Evolutionary conservation across 805 yeast genomes (phyloP).

Genomic region (Huiozyma naganishii): DNA sequence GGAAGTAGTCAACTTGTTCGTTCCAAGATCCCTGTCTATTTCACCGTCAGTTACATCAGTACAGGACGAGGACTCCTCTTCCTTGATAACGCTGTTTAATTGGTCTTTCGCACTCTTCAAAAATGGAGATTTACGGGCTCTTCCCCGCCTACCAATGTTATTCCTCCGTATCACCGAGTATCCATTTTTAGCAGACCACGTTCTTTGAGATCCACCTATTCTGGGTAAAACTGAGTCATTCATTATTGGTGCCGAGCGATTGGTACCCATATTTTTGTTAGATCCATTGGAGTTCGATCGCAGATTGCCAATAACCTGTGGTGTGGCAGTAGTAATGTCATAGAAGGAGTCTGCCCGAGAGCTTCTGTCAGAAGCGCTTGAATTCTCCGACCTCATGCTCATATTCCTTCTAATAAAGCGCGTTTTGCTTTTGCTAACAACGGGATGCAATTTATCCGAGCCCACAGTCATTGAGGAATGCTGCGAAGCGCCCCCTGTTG

Average conservation of each 20-base stretch:
- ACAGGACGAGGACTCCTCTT: conserved; percentile 20
- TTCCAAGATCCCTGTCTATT: too few species aligned
- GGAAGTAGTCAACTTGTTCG: too few species aligned
- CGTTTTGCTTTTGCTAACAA: conserved; percentile 1
- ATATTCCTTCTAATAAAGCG: conserved; percentile 25
- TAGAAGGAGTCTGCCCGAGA: conserved; percentile 32
- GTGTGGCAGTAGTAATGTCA: conserved; percentile 29
- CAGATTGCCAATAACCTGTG: conserved; percentile 8
- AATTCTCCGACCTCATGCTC: conserved; percentile 30
- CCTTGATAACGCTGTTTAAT: conserved; percentile 23
- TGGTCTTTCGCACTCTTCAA: conserved; percentile 11
- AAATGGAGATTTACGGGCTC: conserved; percentile 16
- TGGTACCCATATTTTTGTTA: conserved; percentile 1
- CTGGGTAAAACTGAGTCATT: conserved; percentile 17
- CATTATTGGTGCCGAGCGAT: conserved; percentile 1
- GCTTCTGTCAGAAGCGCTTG: conserved; percentile 31
- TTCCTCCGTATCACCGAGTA: conserved; percentile 8
- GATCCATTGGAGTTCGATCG: background rate
- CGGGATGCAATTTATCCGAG: background rate
- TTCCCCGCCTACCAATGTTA: conserved; percentile 10
- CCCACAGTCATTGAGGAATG: conserved; percentile 5
- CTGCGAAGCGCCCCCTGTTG: conserved; percentile 8
- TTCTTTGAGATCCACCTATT: conserved; percentile 12
- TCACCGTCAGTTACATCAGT: background rate
- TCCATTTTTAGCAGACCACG: conserved; percentile 7